Evolutionary conservation across 2,329 filamentous ascomycete genomes (phyloP).

Genomic region (Sporothrix luriei): DNA sequence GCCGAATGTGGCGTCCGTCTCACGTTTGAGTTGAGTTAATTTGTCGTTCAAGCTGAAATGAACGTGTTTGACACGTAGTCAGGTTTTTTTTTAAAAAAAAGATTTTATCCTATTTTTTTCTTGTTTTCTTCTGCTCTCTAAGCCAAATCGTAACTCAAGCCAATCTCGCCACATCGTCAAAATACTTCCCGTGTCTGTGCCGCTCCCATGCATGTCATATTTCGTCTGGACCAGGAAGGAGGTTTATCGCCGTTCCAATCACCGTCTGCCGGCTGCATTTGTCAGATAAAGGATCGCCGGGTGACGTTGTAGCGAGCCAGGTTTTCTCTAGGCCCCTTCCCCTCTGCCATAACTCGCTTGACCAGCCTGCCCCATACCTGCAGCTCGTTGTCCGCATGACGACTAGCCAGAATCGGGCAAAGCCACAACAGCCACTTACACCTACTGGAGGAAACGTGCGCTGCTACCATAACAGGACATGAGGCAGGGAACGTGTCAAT

Average conservation of each 20-base stretch:
- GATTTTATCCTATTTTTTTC: neutral
- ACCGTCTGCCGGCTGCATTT: constrained; percentile 17
- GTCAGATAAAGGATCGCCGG: neutral
- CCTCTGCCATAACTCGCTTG: neutral
- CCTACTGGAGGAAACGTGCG: neutral
- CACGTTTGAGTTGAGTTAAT: too few species aligned
- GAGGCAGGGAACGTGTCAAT: neutral
- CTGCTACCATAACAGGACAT: neutral
- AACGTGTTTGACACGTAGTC: too few species aligned
- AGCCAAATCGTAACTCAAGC: neutral
- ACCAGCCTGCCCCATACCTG: neutral
- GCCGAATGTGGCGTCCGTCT: too few species aligned
- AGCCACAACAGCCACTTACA: neutral
- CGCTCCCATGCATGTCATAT: constrained; percentile 10
- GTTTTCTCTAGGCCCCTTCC: neutral
- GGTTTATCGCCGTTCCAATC: neutral
- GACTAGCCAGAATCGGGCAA: neutral
- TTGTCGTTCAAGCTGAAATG: too few species aligned
- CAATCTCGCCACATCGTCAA: neutral
- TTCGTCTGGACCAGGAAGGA: constrained; percentile 1
- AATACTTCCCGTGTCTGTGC: constrained; percentile 8
- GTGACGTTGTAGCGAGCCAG: constrained; percentile 22
- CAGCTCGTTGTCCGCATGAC: too few species aligned
- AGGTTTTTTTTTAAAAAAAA: neutral
- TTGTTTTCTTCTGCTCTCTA: neutral